Evolutionary conservation across 2,329 filamentous ascomycete genomes (phyloP), one percentile per base, ranked within the genome.

Genomic region (Alternaria postmessia): DNA sequence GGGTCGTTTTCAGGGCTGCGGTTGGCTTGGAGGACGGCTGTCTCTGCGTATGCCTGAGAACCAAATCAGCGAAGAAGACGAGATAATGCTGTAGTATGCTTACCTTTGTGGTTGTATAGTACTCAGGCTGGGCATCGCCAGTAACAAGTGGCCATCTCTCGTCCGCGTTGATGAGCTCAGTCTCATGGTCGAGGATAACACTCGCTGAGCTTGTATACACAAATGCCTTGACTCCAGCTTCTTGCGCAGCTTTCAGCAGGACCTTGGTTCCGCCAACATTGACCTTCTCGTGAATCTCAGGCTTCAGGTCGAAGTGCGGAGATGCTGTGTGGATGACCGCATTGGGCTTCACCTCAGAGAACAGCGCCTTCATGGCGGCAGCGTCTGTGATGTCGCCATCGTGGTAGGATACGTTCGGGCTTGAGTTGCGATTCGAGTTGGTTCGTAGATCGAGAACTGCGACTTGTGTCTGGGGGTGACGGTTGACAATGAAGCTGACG

Each of bases 131-230:
- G 26, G 75, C 72, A 22, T 78, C 74, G 47, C 81, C 82, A 58
- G 80, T 80, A 30, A 83, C 75, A 58, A 81, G 65, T 20, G 81
- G 80, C 70, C 80, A 85, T 48, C 78, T 72, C 71, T 84, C 82
- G 63, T 85, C 80, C 22, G 81, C 84, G 62, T 85, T 82, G 64
- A 83, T 71, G 41, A 86, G 75, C 66, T 83, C 79, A 44, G 70
- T 77, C 42, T 74, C 65, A 9, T 75, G 79, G 64, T 83, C 81
- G 52, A 82, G 79, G 39, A 85, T 77, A 22, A 85, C 80, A 42
- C 82, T 83, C 6, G 83, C 81, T 24, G 79, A 82, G 67, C 81
- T 84, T 18, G 84, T 85, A 69, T 84, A 84, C 16, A 86, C 80
- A 61, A 86, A 84, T 3, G 81, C 83, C 72, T 83, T 84, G 42